Percentiles rank a stretch among this genome's conserved stretches.
Evolutionary conservation across 129 eudicot species (phyloP).

Genomic region (Lactuca saligna): DNA sequence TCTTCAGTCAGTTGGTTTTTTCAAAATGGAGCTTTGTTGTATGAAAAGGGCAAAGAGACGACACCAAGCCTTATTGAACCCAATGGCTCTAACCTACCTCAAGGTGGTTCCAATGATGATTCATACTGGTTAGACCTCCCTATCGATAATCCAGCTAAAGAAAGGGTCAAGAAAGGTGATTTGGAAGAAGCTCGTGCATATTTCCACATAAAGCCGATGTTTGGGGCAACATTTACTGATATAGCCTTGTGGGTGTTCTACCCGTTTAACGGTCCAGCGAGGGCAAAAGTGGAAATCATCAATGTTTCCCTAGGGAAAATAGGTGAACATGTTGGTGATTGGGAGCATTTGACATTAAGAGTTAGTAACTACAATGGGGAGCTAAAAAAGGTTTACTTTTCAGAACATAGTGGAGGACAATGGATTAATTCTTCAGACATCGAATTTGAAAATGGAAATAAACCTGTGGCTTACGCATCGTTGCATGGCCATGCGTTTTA

Average conservation of each 20-base stretch:
- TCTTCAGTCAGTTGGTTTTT: constrained; percentile 75
- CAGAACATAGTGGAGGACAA: constrained; percentile 62
- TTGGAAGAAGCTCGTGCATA: constrained; percentile 39
- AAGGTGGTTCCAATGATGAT: constrained; percentile 70
- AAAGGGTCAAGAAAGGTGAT: constrained; percentile 58
- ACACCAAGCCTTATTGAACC: constrained; percentile 42
- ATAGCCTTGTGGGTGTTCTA: constrained; percentile 72
- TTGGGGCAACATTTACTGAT: constrained; percentile 76
- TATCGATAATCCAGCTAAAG: constrained; percentile 32
- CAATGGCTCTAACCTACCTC: constrained; percentile 72
- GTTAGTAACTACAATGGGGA: constrained; percentile 73
- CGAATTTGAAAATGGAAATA: constrained; percentile 57
- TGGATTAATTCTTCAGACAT: constrained; percentile 44
- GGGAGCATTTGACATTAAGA: constrained; percentile 89
- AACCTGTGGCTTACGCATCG: constrained; percentile 58
- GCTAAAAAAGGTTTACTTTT: constrained; percentile 50
- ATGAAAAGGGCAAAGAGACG: constrained; percentile 58
- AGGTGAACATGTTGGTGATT: constrained; percentile 82
- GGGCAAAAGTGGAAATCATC: constrained; percentile 52
- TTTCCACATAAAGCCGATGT: constrained; percentile 66
- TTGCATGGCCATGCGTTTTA: constrained; percentile 72
- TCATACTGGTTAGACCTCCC: constrained; percentile 79
- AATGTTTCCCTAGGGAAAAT: constrained; percentile 52
- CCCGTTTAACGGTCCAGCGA: constrained; percentile 84
- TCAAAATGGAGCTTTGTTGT: constrained; percentile 65